Percentiles rank a stretch among this genome's conserved stretches.
phyloP scores from a whole-genome alignment of 2,329 filamentous ascomycete species.

The Sclerotinia minor region DNA sequence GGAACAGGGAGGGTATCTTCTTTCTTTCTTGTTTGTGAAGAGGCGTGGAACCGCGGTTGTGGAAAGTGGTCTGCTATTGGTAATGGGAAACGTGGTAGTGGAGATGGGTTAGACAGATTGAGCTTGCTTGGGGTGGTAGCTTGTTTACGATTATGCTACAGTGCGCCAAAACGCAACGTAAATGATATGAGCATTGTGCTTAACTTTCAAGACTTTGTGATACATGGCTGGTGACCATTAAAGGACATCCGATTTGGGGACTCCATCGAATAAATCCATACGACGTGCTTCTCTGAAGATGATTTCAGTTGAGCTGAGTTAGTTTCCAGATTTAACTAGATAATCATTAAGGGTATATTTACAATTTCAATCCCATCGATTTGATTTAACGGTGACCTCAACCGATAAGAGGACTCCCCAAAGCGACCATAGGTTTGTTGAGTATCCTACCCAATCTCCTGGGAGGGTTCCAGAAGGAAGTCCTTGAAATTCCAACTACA shows the following conservation, averaged over 20 bases:
- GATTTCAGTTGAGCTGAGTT: background rate
- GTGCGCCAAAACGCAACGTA: background rate
- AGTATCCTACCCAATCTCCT: background rate
- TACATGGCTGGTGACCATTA: background rate
- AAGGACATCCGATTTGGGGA: background rate
- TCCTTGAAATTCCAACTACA: background rate
- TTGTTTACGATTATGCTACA: conserved; percentile 2
- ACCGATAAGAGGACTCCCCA: too few relatives aligned
- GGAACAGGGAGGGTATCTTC: background rate
- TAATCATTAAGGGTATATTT: background rate
- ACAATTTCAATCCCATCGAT: too few relatives aligned
- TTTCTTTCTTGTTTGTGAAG: conserved; percentile 12
- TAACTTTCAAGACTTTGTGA: background rate
- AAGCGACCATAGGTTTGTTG: background rate
- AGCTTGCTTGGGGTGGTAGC: background rate
- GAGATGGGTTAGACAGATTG: background rate
- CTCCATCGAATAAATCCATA: background rate
- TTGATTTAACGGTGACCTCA: background rate
- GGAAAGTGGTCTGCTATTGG: background rate
- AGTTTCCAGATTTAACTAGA: too few relatives aligned
- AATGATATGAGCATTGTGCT: background rate
- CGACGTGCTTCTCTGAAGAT: background rate
- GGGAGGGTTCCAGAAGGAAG: too few relatives aligned
- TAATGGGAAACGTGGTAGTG: background rate
- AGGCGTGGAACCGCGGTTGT: background rate